phyloP scores from a whole-genome alignment of 1,284 basidiomycete species.

The Exobasidium cylindrosporum region DNA sequence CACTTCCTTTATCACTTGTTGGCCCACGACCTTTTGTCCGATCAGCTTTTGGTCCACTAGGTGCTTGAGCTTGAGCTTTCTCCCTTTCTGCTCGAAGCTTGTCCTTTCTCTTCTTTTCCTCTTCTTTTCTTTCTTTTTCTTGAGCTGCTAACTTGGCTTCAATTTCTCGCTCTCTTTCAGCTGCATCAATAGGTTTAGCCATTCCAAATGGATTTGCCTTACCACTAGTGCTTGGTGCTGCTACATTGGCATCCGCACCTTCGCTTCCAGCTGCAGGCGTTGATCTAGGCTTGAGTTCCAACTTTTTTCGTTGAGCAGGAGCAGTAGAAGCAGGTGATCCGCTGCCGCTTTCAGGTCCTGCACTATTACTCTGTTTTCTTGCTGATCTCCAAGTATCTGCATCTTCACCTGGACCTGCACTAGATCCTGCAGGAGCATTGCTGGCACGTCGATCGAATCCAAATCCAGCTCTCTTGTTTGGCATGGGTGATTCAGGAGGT shows the following conservation, averaged over 20 bases:
- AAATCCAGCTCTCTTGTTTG: conserved; percentile 10
- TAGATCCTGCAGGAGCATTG: conserved; percentile 12
- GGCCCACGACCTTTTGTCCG: background rate
- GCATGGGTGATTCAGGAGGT: conserved; percentile 33
- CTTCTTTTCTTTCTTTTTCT: conserved; percentile 43
- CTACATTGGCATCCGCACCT: conserved; percentile 71
- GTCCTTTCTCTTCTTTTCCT: conserved; percentile 34
- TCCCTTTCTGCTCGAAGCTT: conserved; percentile 40
- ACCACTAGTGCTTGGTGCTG: conserved; percentile 58
- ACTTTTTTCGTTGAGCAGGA: conserved; percentile 47
- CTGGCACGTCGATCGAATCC: conserved; percentile 15
- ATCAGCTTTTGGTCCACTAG: conserved; percentile 12
- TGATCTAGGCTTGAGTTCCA: conserved; percentile 51
- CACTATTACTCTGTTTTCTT: background rate
- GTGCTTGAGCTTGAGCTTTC: conserved; percentile 18
- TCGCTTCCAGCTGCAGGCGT: conserved; percentile 58
- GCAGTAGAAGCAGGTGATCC: conserved; percentile 20
- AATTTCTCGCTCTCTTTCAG: conserved; percentile 72
- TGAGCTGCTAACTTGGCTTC: conserved; percentile 57
- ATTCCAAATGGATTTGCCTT: conserved; percentile 73
- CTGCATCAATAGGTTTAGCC: conserved; percentile 84
- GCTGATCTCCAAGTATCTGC: conserved; percentile 13
- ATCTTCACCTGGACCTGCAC: conserved; percentile 13
- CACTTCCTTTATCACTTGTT: conserved; percentile 7
- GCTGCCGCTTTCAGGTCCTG: background rate